These are phyloP conservation scores for Pseudogymnoascus sp. DNA, from an alignment of 2,329 filamentous ascomycete genomes.

Conservation along the genomic window DNA sequence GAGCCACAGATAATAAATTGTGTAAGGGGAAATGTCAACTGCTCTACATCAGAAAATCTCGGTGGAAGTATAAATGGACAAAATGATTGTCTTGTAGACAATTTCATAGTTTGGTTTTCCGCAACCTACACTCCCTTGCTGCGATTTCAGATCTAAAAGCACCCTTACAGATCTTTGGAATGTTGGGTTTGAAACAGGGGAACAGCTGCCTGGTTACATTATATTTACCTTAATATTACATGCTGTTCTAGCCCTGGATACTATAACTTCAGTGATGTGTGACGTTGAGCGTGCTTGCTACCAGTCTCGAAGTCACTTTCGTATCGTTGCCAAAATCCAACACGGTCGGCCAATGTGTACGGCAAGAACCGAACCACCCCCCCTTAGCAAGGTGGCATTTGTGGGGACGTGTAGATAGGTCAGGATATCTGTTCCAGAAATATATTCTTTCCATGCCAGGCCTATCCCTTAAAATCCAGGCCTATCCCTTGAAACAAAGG, in stretches of 20 bases:
- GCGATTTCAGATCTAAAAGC: background rate
- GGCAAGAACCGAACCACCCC: background rate
- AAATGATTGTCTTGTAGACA: too few species aligned
- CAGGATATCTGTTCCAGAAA: background rate
- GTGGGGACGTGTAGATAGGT: background rate
- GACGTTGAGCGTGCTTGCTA: background rate
- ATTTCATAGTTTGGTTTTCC: too few species aligned
- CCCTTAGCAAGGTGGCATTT: too few species aligned
- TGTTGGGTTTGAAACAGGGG: background rate
- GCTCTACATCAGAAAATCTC: too few species aligned
- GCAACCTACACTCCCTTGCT: too few species aligned
- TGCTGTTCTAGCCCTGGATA: background rate
- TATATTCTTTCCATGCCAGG: background rate
- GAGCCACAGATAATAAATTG: too few species aligned
- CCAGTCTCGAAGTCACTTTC: background rate
- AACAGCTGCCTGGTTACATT: background rate
- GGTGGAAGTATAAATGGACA: too few species aligned
- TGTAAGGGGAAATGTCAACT: too few species aligned
- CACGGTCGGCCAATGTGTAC: too few species aligned
- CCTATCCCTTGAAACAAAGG: background rate
- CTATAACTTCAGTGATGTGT: background rate
- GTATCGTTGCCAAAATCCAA: too few species aligned
- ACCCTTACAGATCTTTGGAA: background rate
- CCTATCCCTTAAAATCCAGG: background rate
- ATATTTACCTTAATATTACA: background rate